phyloP scores from a whole-genome alignment of 306 rosid genomes.

The Prunus dulcis region DNA sequence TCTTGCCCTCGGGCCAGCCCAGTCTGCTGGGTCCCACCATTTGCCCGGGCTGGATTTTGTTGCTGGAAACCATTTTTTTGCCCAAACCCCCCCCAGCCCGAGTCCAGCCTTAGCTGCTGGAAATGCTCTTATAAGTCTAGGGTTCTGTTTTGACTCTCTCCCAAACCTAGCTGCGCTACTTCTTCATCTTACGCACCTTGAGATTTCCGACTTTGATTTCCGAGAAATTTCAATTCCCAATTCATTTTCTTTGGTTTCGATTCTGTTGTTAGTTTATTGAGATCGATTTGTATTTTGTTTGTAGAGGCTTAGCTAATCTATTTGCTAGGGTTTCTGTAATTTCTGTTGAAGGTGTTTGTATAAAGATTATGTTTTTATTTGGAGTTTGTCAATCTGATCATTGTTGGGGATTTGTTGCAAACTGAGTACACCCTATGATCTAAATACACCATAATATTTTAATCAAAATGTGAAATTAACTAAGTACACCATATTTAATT shows the following conservation, averaged over 20 bases:
- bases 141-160: slow-evolving; percentile 38
- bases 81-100: too few species aligned
- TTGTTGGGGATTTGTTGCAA: neutral
- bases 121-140: slow-evolving; percentile 21
- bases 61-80: too few species aligned
- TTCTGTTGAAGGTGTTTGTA: neutral
- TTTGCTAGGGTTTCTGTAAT: neutral
- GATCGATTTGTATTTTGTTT: neutral
- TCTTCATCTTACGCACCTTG: too few species aligned
- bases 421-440: too few species aligned
- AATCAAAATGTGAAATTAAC: too few species aligned
- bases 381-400: neutral
- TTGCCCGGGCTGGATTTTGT: too few species aligned
- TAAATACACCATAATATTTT: too few species aligned
- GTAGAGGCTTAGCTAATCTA: neutral
- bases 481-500: too few species aligned
- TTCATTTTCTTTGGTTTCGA: neutral
- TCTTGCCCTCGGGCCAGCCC: too few species aligned
- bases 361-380: too few species aligned
- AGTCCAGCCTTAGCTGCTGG: too few species aligned
- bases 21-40: too few species aligned
- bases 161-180: neutral
- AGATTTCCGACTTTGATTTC: neutral
- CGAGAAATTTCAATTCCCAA: neutral
- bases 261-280: neutral